phyloP scores from a whole-genome alignment of 768 basidiomycete genomes.

The Amanita thiersii region DNA sequence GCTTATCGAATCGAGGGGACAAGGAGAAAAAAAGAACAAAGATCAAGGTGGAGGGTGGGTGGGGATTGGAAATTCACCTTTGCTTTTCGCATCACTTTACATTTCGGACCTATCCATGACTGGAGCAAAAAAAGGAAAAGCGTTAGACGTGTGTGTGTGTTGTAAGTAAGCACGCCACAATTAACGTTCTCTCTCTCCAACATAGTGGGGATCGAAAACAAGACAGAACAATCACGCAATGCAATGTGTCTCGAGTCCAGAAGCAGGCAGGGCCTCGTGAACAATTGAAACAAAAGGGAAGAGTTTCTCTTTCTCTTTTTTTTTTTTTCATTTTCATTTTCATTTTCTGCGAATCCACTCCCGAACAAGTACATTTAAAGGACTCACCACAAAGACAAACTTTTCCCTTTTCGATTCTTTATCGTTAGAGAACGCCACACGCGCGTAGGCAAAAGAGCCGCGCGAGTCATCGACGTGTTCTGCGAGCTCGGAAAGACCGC shows the following conservation, averaged over 20 bases:
- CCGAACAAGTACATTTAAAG: slow-evolving; percentile 9
- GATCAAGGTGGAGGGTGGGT: slow-evolving; percentile 15
- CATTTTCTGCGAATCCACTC: slow-evolving; percentile 15
- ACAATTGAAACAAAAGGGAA: too few species aligned
- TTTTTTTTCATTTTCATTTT: too few species aligned
- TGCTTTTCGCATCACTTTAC: slow-evolving; percentile 89
- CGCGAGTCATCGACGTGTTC: slow-evolving; percentile 61
- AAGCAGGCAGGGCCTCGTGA: too few species aligned
- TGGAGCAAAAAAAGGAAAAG: slow-evolving; percentile 16
- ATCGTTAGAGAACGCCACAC: slow-evolving; percentile 81
- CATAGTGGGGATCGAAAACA: too few species aligned
- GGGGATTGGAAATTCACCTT: slow-evolving; percentile 51
- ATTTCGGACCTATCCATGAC: slow-evolving; percentile 74
- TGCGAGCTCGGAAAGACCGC: slow-evolving; percentile 72
- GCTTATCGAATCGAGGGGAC: too few species aligned
- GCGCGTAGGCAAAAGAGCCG: slow-evolving; percentile 80
- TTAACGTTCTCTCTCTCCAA: too few species aligned
- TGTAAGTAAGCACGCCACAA: too few species aligned
- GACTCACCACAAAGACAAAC: slow-evolving; percentile 64
- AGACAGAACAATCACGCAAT: too few species aligned
- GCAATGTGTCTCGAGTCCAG: too few species aligned
- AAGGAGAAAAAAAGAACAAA: slow-evolving; percentile 13
- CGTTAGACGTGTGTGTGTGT: too few species aligned
- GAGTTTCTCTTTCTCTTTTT: slow-evolving; percentile 6
- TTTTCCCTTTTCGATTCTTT: slow-evolving; percentile 85